phyloP scores from a whole-genome alignment of 176 grass and related monocot genomes.

The Ensete glaucum region DNA sequence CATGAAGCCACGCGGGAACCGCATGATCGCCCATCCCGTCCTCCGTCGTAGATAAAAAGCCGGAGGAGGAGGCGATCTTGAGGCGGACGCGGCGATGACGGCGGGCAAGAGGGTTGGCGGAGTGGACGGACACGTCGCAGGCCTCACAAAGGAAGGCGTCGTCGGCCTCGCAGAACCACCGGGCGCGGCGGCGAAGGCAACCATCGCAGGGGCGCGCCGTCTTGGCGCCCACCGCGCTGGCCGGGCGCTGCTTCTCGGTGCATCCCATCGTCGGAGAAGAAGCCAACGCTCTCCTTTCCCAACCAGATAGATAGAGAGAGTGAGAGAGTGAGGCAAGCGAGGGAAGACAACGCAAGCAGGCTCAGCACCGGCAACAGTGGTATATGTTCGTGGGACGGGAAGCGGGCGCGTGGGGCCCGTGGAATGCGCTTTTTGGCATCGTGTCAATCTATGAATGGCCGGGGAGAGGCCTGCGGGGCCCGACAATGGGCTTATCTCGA shows the following conservation, averaged over 20 bases:
- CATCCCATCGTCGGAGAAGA: conserved; percentile 14
- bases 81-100: conserved; percentile 67
- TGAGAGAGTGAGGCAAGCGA: too few relatives aligned
- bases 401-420: too few relatives aligned
- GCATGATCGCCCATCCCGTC: not conserved
- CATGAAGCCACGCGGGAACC: conserved; percentile 21
- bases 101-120: conserved; percentile 64
- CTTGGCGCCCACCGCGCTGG: conserved; percentile 24
- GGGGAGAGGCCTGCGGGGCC: not conserved
- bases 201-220: conserved; percentile 62
- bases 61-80: conserved; percentile 11
- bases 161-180: conserved; percentile 85
- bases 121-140: conserved; percentile 82
- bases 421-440: too few relatives aligned
- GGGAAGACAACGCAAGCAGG: too few relatives aligned
- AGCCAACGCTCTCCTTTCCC: too few relatives aligned
- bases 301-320: too few relatives aligned
- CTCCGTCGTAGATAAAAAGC: not conserved
- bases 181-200: conserved; percentile 58
- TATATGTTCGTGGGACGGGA: too few relatives aligned
- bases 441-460: too few relatives aligned
- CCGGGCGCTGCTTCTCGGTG: conserved; percentile 22
- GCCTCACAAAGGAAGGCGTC: conserved; percentile 76
- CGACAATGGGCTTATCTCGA: conserved; percentile 36
- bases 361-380: too few relatives aligned